Base-by-base conservation (phyloP, 1,284 basidiomycete genomes). In the Neolentinus lepideus region DNA sequence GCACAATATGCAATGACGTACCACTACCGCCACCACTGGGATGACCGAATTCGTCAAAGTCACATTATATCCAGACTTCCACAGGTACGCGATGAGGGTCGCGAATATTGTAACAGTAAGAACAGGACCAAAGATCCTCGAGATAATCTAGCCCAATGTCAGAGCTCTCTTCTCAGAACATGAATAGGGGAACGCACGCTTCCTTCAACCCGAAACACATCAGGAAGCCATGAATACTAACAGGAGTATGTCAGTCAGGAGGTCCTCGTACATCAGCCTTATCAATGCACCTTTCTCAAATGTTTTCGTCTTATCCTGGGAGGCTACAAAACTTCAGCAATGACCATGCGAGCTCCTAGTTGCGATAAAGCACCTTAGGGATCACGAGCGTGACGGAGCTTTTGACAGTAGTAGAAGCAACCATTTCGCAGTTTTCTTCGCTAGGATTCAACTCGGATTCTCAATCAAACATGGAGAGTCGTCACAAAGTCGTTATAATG, bases 211-310 rank as follows among this genome's bases (percentile, higher is more conserved):
- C 91, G 83, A 48, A 94, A 76, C 26, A 94, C 89, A 69, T 95
- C 93, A 10, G 89, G 88, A 22, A 94, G 73, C 90, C 93, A 95
- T 33, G 90, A 91, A 66, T 93, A 92, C 86, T 93, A 66, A n/a
- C n/a, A 21, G 47, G 22, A 10, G 12, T 26, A 16, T 25, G 27
- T 50, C 27, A 26, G 12, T 16, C 12, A 16, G 27, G 24, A 25
- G 22, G 8, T 9, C 6, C 47, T 6, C 9, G 27, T 25, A 29
- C 47, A 26, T 26, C 24, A 24, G 12, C 19, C 8, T 16, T 14
- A 50, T 4, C 47, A n/a, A 26, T 29, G 8, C 47, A 46, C 43
- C 47, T 50, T 50, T 26, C 47, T 50, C 47, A 50, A 25, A 21
- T 50, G 47, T 25, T 25, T 16, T n/a, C 47, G 4, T 21, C 24